Base-by-base conservation (phyloP, 2,329 filamentous ascomycete species). In the Pyrenophora graminea region DNA sequence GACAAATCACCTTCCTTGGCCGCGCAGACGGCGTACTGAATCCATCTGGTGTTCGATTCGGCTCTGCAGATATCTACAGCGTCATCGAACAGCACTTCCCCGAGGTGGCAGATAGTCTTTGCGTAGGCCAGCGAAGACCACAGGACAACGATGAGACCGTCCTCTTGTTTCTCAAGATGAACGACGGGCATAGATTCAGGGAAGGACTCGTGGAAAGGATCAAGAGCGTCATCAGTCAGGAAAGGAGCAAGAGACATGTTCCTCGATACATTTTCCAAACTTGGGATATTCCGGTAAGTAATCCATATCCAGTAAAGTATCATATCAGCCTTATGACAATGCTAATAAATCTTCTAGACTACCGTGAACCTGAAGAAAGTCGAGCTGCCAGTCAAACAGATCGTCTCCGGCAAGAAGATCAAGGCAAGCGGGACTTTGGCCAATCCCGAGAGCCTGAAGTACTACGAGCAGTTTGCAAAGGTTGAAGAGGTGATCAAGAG, bases 361-460 rank as follows among this genome's bases (percentile, higher is more conserved):
- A 94, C 90, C 0, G 85, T 94, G 56, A 94, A 93, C 67, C 74
- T 90, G 42, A 94, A 94, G 71, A 94, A 94, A 72, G 90, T 94
- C 3, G 90, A 94, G 70, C 64, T 94, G 45, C 89, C 89, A 0
- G 87, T 94, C 25, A 94, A 94, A 75, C 87, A 90, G 66, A 94
- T 94, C 56, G 86, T 94, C 1, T 90, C 84, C 0, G 90, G 90
- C 0, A 84, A 85, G 61, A 82, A 76, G 19, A 83, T 94, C 67
- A 90, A 88, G 72, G 83, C 89, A 0, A 90, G 86, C 41, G 89
- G 89, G 1, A 93, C 89, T 3, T 72, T 94, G 63, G 74, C 88
- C 45, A 94, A 95, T 64, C 90, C 90, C 0, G 75, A 87, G 64
- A 89, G 87, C 57, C 72, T 94, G 51, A 80, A 91, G 27, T 93